These are phyloP conservation scores for Fusarium sp. DNA, from an alignment of 2,329 filamentous ascomycete species.

Conservation along the genomic window DNA sequence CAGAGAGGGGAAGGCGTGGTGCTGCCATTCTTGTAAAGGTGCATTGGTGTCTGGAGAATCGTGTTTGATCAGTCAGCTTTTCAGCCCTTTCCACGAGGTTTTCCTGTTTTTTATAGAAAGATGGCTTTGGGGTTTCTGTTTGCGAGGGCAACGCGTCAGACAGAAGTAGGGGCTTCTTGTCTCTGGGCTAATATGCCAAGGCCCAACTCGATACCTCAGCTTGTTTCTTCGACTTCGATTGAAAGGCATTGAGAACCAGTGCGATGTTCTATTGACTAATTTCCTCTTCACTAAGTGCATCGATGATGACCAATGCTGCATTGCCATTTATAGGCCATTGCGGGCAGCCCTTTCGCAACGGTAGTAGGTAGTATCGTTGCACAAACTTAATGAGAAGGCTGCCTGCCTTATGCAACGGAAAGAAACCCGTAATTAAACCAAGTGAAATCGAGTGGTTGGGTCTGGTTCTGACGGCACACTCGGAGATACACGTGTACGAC, in stretches of 20 bases:
- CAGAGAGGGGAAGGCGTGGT: conserved; percentile 13
- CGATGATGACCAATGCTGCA: not conserved
- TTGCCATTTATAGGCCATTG: not conserved
- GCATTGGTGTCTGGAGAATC: conserved; percentile 47
- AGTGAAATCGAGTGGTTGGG: conserved; percentile 5
- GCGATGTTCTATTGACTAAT: not conserved
- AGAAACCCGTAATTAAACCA: not conserved
- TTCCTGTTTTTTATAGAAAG: conserved; percentile 38
- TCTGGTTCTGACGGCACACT: conserved; percentile 19
- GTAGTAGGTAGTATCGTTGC: no score
- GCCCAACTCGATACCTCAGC: not conserved
- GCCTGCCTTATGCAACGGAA: not conserved
- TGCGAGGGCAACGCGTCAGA: not conserved
- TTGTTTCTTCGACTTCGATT: not conserved
- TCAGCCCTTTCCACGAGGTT: conserved; percentile 24
- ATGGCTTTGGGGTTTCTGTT: conserved; percentile 18
- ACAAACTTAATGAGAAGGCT: not conserved
- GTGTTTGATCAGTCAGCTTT: conserved; percentile 38
- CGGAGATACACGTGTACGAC: conserved; percentile 36
- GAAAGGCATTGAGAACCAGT: not conserved
- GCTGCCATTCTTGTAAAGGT: conserved; percentile 42
- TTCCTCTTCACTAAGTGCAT: not conserved
- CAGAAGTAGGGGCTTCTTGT: not conserved
- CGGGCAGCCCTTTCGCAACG: not conserved
- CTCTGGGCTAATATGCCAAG: not conserved